These are phyloP conservation scores for Chlorella variabilis DNA, from an alignment of 163 green algal genomes.

Conservation along the genomic window DNA sequence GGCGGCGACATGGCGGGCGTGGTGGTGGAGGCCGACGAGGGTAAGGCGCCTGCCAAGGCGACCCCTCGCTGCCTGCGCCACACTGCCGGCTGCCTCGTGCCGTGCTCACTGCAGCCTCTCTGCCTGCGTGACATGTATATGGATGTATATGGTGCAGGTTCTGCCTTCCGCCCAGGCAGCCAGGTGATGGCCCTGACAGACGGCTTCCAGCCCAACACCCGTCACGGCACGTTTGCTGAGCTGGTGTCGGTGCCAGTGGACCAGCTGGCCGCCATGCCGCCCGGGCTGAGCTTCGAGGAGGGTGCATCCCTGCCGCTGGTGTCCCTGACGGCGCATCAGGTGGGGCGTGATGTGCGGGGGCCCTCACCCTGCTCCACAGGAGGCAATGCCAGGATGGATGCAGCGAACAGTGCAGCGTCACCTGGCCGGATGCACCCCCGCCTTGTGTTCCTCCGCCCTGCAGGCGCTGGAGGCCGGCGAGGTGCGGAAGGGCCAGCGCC, in stretches of 20 bases:
- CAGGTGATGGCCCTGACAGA: constrained; percentile 16
- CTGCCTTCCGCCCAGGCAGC: neutral
- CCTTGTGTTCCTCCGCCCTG: neutral
- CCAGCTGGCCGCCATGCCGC: constrained; percentile 18
- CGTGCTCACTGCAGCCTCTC: neutral
- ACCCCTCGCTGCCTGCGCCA: neutral
- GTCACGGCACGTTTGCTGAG: neutral
- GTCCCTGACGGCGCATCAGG: constrained; percentile 65
- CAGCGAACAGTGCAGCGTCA: too few species aligned
- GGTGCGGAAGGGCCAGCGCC: constrained; percentile 34
- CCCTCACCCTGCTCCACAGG: neutral
- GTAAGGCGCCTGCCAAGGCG: neutral
- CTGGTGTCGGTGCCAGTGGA: constrained; percentile 12
- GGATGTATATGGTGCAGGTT: neutral
- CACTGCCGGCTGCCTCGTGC: neutral
- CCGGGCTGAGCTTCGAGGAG: constrained; percentile 42
- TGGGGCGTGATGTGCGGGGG: neutral
- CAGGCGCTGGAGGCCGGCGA: constrained; percentile 38
- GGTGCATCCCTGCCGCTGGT: constrained; percentile 64
- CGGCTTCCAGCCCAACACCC: too few species aligned
- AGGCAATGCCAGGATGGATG: too few species aligned
- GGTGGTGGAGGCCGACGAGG: constrained; percentile 56
- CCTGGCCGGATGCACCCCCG: too few species aligned
- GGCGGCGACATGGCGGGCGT: constrained; percentile 65
- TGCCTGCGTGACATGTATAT: neutral